Percentiles rank a stretch among this genome's conserved stretches.
Conservation (phyloP, 257 asterid species). For the Euphrasia confusa region DNA sequence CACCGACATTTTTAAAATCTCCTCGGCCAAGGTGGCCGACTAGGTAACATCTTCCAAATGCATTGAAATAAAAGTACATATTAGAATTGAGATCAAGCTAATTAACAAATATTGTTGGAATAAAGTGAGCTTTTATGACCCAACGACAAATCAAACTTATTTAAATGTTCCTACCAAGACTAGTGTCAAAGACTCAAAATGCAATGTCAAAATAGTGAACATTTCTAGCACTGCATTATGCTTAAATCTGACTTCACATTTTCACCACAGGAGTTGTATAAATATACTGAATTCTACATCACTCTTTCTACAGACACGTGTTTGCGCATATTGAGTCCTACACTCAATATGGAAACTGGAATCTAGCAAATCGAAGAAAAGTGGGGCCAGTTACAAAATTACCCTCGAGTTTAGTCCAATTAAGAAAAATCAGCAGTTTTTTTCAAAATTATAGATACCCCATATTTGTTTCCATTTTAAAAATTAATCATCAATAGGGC, state of each 20-base stretch:
- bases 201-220: constrained; percentile 2
- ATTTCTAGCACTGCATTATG: constrained; percentile 5
- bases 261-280: not conserved
- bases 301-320: constrained; percentile 19
- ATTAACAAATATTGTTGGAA: constrained; percentile 19
- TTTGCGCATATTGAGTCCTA: no score
- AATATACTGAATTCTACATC: not conserved
- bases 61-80: constrained; percentile 13
- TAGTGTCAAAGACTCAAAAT: not conserved
- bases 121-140: not conserved
- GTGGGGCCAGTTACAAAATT: not conserved
- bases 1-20: no score
- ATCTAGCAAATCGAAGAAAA: constrained; percentile 18
- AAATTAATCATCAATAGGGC: not conserved
- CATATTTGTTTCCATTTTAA: not conserved
- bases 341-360: not conserved
- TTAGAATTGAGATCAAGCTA: constrained; percentile 10
- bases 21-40: not conserved
- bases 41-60: constrained; percentile 21
- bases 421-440: not conserved
- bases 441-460: not conserved
- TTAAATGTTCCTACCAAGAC: not conserved
- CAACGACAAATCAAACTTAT: no score
- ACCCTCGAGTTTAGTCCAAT: not conserved
- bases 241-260: not conserved